These are phyloP conservation scores for Phytophthora macrochlamydospora DNA, from an alignment of 352 stramenopile genomes.

Conservation along the genomic window DNA sequence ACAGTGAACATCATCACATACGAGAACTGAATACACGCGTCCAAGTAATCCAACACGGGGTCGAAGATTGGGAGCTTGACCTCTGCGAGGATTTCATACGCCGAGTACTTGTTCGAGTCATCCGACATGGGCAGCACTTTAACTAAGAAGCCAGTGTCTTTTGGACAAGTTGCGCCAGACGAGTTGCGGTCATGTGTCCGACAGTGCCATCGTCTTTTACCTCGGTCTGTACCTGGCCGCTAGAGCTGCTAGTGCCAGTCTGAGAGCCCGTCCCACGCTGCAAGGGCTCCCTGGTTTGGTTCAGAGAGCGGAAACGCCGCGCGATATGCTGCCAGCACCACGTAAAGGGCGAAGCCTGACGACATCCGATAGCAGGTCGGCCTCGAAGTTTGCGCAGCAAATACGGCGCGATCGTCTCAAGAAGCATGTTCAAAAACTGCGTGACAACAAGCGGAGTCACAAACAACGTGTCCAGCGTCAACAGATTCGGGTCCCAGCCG, in stretches of 20 bases:
- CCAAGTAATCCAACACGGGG: constrained; percentile 86
- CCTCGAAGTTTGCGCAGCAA: constrained; percentile 79
- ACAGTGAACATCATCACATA: constrained; percentile 93
- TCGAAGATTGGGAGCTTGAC: constrained; percentile 85
- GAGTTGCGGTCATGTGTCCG: constrained; percentile 64
- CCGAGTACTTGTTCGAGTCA: constrained; percentile 87
- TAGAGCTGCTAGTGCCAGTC: constrained; percentile 12
- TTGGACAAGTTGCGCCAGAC: constrained; percentile 68
- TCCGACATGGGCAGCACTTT: constrained; percentile 74
- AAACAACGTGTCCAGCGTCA: constrained; percentile 89
- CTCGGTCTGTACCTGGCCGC: constrained; percentile 8
- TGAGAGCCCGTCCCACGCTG: constrained; percentile 13
- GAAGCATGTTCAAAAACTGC: constrained; percentile 88
- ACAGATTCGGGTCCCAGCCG: constrained; percentile 66
- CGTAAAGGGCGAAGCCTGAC: constrained; percentile 61
- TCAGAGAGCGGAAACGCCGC: constrained; percentile 40
- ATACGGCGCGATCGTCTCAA: constrained; percentile 89
- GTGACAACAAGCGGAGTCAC: constrained; percentile 89
- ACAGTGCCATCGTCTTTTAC: constrained; percentile 26
- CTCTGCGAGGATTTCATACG: constrained; percentile 87
- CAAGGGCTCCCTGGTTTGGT: constrained; percentile 21
- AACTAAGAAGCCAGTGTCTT: constrained; percentile 72
- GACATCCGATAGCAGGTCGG: constrained; percentile 63
- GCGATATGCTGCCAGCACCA: constrained; percentile 59
- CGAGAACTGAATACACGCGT: constrained; percentile 89